Evolutionary conservation across 2,329 filamentous ascomycete species (phyloP), one percentile per base, ranked within the genome.

Genomic region (Madurella fahalii): DNA sequence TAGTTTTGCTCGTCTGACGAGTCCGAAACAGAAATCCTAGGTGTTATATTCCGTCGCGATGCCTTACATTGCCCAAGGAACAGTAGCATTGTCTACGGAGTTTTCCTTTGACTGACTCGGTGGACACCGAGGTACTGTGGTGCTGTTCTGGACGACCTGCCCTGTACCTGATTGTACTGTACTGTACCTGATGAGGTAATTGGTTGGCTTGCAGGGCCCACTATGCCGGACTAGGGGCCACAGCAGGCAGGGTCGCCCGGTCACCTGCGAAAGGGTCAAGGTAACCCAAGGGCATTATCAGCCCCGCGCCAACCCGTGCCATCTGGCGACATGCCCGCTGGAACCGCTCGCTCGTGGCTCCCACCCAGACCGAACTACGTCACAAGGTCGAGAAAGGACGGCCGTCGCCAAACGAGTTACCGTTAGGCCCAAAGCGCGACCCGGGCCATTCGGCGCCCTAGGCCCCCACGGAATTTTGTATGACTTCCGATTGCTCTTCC

Each of bases 261-360:
- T 25, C 25, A 25, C 25, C 25, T 25, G 25, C 25, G 9, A 11
- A 37, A n/a, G n/a, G 13, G 9, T 37, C 9, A 37, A 15, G 34
- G 34, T 37, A 12, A 37, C 34, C 34, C 34, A 37, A 11, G 34
- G 11, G 13, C 2, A 12, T 37, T 37, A 4, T 15, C 34, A 15
- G 13, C 34, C 9, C 34, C 57, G 51, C 48, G 39, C 45, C 51
- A 46, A 53, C 54, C 49, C 42, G 47, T 54, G 51, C 57, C 54
- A 53, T 57, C 43, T 55, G 54, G 51, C 51, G 48, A 56, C 50
- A 52, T 58, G 17, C 13, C 45, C 45, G 18, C 13, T 44, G 25
- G 9, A 37, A 41, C 39, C 41, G 12, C 40, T 20, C 30, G 42
- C 32, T 52, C 30, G 32, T 40, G 49, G 18, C 34, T 15, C 32